Evolutionary conservation across 345 rosid genomes (phyloP).

Genomic region (Euphorbia tirucalli): DNA sequence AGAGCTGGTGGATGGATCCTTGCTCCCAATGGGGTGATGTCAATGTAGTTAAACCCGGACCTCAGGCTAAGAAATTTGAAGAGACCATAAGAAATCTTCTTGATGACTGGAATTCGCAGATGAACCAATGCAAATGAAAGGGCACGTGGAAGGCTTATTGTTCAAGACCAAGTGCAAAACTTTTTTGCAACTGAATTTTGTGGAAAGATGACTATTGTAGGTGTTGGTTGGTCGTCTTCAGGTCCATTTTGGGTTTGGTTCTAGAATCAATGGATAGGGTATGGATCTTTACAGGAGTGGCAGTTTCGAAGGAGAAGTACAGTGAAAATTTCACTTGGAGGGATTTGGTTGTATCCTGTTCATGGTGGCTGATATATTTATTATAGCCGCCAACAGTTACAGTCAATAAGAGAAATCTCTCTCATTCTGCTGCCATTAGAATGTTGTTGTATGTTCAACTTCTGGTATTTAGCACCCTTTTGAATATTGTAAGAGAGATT

Average conservation of each 20-base stretch:
- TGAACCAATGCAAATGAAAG: slow-evolving; percentile 80
- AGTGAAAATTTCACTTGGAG: slow-evolving; percentile 23
- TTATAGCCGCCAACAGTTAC: slow-evolving; percentile 1
- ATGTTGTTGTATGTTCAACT: slow-evolving; percentile 25
- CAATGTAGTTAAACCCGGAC: slow-evolving; percentile 73
- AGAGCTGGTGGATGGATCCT: slow-evolving; percentile 79
- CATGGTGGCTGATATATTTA: slow-evolving; percentile 6
- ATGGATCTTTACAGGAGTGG: slow-evolving; percentile 30
- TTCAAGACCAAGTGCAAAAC: slow-evolving; percentile 18
- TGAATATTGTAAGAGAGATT: slow-evolving; percentile 17
- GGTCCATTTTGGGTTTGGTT: slow-evolving; percentile 33
- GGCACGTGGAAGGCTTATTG: slow-evolving; percentile 1
- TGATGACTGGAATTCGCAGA: slow-evolving; percentile 61
- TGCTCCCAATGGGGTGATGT: slow-evolving; percentile 96
- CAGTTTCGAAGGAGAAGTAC: slow-evolving; percentile 25
- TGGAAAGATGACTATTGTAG: slow-evolving; percentile 16
- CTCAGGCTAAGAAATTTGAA: slow-evolving; percentile 66
- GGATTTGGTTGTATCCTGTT: slow-evolving; percentile 7
- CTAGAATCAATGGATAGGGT: slow-evolving; percentile 21
- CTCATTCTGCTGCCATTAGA: slow-evolving; percentile 23
- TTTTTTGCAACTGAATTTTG: slow-evolving; percentile 28
- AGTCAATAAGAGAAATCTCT: slow-evolving; percentile 17
- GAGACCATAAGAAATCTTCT: slow-evolving; percentile 63
- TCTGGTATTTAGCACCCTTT: slow-evolving; percentile 3
- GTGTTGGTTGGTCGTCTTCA: slow-evolving; percentile 33